Evolutionary conservation across 352 stramenopile genomes (phyloP).

Genomic region (Pelagophyceae sp.): DNA sequence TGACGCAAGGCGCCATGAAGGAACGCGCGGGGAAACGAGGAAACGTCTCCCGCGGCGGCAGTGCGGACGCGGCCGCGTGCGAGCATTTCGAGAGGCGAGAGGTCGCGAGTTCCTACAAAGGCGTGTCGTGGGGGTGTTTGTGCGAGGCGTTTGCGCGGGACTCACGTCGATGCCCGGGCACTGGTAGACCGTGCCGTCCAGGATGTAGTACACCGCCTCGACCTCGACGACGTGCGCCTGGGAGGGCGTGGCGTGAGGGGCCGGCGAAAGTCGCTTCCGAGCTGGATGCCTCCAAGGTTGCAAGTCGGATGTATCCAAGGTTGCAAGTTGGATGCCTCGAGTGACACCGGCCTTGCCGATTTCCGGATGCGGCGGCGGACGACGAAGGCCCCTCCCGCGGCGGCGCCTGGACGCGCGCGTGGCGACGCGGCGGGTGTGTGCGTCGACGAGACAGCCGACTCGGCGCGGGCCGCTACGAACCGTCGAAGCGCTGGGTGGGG

Average conservation of each 20-base stretch:
- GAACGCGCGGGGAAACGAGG: too few relatives aligned
- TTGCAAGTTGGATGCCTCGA: not conserved
- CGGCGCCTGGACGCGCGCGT: not conserved
- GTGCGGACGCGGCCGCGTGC: not conserved
- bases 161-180: slow-evolving; percentile 1
- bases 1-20: too few relatives aligned
- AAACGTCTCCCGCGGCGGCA: too few relatives aligned
- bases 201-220: slow-evolving; percentile 7
- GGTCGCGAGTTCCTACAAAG: not conserved
- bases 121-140: too few relatives aligned
- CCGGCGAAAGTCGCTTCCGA: too few relatives aligned
- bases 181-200: slow-evolving; percentile 3
- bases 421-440: too few relatives aligned
- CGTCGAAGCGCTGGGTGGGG: too few relatives aligned
- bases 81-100: not conserved
- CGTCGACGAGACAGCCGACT: too few relatives aligned
- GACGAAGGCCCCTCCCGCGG: not conserved
- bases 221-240: slow-evolving; percentile 1
- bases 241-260: too few relatives aligned
- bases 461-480: too few relatives aligned
- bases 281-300: too few relatives aligned
- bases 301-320: not conserved
- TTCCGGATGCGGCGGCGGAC: not conserved
- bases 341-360: not conserved
- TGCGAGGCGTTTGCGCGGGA: too few relatives aligned